Base-by-base conservation (phyloP, 768 basidiomycete species). In the Leccinum subgranulosum region DNA sequence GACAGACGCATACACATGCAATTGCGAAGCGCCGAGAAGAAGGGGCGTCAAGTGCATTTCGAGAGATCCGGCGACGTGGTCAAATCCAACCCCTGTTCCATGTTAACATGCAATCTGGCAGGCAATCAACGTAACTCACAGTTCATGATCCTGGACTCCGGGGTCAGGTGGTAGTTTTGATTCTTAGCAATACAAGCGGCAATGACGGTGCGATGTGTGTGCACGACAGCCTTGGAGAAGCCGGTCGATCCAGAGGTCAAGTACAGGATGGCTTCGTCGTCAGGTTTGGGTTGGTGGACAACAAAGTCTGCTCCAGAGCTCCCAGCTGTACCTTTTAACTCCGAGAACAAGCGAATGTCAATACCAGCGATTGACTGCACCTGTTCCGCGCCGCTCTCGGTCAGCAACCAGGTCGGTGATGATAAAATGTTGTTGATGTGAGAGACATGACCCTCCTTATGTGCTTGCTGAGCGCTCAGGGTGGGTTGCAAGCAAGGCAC, bases 21-120 rank as follows among this genome's bases (percentile, higher is more conserved):
- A 52, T 25, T 62, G 63, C 6, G 59, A 57, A 5, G 62, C 58
- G 2, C 72, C 73, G 39, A 67, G 68, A 14, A 68, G 60, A 43
- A 67, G 55, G 29, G 75, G 69, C 2, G 73, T 64, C 3, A 78
- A 63, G 51, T 76, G 74, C 47, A 74, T 63, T 56, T 77, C 76
- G 1, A 74, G 61, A 5, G 75, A 69, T 39, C 71, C 73, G 3
- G 76, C 76, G 50, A 76, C 75, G 53, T 77, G 76, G 57, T 77
- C 76, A 43, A 77, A 76, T 11, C 72, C 72, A 46, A 77, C 75
- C 76, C 62, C 64, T 66, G 39, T 31, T 29, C 45, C 12, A 17
- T 14, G 5, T 43, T 48, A 6, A 17, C 49, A 33, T 2, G 10
- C 46, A 8, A 51, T 14, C 15, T 14, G 46, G 14, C 1, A 12